Base-by-base conservation (phyloP, 2,329 filamentous ascomycete genomes). In the Rhytidhysteron rufulum region DNA sequence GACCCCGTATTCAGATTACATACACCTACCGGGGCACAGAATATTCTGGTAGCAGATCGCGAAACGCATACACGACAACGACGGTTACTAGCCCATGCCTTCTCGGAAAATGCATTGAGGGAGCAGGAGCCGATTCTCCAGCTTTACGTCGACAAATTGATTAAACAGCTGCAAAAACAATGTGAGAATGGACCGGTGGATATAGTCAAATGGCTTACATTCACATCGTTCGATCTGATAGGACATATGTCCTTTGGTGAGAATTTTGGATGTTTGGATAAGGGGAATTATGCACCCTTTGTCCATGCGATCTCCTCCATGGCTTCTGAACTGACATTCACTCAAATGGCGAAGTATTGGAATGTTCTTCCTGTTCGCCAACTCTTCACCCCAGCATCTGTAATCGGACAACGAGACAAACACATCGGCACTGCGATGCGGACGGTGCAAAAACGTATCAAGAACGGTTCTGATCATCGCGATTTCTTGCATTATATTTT, bases 241-340 rank as follows among this genome's bases (percentile, higher is more conserved):
- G 53, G 52, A 6, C 48, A 56, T 30, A 40, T 56, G 15, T 37
- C 43, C 13, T 55, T 55, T 42, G 49, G 48, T 9, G 50, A 55
- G 37, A 43, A 48, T 4, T 55, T 55, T 34, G 46, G 48, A 3
- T 54, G 53, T 25, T 37, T 55, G 2, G 32, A 47, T 17, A 34
- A 45, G 16, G 44, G 36, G 29, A 27, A 41, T 22, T 40, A 50
- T 15, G 47, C 48, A 22, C n/a, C n/a, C n/a, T n/a, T n/a, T 54
- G 51, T 50, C 40, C 53, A 25, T 34, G 33, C 16, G 36, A 49
- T 29, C 44, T 52, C 7, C 39, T 42, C 40, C 37, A 45, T 18
- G 39, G 41, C 5, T 37, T 47, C 24, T 44, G 44, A 34, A 40
- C 39, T 25, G 40, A 37, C 19, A 36, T 32, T 13, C n/a, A n/a